Evolutionary conservation across 345 rosid species (phyloP).

Genomic region (Euclidium syriacum): DNA sequence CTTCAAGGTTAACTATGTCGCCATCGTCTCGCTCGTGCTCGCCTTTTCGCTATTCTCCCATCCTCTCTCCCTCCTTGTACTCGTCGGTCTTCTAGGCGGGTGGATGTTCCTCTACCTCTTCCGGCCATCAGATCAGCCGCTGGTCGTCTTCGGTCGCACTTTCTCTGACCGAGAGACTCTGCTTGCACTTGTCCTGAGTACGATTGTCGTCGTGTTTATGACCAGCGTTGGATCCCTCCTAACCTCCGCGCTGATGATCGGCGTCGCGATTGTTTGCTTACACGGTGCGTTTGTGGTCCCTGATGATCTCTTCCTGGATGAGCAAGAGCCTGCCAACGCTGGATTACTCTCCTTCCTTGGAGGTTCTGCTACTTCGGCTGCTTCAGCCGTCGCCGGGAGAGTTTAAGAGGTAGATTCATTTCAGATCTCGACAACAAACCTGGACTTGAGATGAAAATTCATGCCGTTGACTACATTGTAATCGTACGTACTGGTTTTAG

Average conservation of each 20-base stretch:
- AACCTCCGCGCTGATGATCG: conserved; percentile 64
- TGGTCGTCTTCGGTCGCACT: conserved; percentile 58
- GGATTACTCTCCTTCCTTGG: conserved; percentile 76
- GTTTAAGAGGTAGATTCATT: conserved; percentile 30
- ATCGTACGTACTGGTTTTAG: not conserved
- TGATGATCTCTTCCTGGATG: conserved; percentile 78
- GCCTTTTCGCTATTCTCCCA: conserved; percentile 67
- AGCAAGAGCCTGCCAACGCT: conserved; percentile 55
- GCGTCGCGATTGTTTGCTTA: conserved; percentile 59
- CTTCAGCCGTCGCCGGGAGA: conserved; percentile 48
- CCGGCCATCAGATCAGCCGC: conserved; percentile 74
- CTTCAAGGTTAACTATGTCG: conserved; percentile 68
- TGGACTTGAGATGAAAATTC: conserved; percentile 9
- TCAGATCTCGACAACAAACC: not conserved
- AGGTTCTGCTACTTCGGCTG: conserved; percentile 56
- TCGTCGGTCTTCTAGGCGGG: conserved; percentile 47
- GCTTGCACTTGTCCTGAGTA: conserved; percentile 44
- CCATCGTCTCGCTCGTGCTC: conserved; percentile 53
- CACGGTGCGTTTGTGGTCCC: conserved; percentile 89
- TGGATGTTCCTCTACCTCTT: conserved; percentile 73
- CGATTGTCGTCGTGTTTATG: conserved; percentile 64
- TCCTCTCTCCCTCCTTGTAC: conserved; percentile 73
- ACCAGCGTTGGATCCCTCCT: conserved; percentile 73
- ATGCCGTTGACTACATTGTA: not conserved
- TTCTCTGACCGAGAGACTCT: conserved; percentile 77